Conservation (phyloP, 148 eudicot genomes). For the Chenopodium berlandieri region DNA sequence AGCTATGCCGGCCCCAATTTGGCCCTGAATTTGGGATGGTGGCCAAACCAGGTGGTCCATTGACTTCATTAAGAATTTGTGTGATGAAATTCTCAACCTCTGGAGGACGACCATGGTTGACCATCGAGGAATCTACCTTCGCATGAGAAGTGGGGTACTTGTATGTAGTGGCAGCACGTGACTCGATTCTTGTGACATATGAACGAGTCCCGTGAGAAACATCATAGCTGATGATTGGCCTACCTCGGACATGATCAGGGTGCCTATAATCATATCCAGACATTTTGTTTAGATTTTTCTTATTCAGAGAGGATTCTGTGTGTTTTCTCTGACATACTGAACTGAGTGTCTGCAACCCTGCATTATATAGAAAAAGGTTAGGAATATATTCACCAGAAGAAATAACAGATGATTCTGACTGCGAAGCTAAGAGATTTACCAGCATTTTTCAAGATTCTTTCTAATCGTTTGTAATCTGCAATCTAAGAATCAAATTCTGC, state of each 20-base stretch:
- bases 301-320: background rate
- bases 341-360: background rate
- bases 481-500: constrained; percentile 22
- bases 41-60: constrained; percentile 17
- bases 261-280: constrained; percentile 18
- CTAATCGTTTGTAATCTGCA: constrained; percentile 3
- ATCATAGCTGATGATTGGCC: constrained; percentile 19
- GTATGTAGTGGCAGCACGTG: constrained; percentile 8
- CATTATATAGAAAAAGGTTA: constrained; percentile 16
- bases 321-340: constrained; percentile 2
- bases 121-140: background rate
- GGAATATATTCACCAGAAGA: constrained; percentile 16
- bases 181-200: constrained; percentile 21
- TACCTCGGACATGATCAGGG: background rate
- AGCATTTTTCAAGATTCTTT: constrained; percentile 16
- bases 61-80: constrained; percentile 34
- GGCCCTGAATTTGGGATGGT: background rate
- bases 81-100: constrained; percentile 29
- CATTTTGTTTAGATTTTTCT: constrained; percentile 11
- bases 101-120: constrained; percentile 23
- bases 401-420: constrained; percentile 18
- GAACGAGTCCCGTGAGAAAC: constrained; percentile 11
- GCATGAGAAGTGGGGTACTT: constrained; percentile 6
- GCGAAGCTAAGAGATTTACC: background rate
- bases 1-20: background rate